These are phyloP conservation scores for Colletotrichum lini DNA, from an alignment of 2,329 filamentous ascomycete genomes.

Conservation along the genomic window DNA sequence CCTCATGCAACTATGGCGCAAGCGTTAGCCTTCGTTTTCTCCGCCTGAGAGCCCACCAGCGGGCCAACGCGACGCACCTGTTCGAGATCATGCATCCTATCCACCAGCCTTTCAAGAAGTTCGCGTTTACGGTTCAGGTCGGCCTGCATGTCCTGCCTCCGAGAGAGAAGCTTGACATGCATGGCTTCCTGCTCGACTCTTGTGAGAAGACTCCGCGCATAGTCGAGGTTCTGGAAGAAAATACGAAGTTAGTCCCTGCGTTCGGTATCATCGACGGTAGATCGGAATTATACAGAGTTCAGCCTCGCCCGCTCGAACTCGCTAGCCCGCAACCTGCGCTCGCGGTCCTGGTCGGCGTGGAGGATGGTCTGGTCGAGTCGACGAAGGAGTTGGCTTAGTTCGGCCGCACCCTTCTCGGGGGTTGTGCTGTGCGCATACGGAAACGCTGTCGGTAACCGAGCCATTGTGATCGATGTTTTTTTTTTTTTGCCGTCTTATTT, in stretches of 20 bases:
- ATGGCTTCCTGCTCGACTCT: slow-evolving; percentile 79
- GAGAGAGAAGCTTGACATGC: slow-evolving; percentile 69
- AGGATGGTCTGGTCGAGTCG: slow-evolving; percentile 78
- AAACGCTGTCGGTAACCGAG: slow-evolving; percentile 33
- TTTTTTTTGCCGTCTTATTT: not conserved
- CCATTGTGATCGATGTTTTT: slow-evolving; percentile 20
- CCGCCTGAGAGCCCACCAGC: not conserved
- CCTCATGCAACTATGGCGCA: slow-evolving; percentile 49
- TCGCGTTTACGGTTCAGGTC: slow-evolving; percentile 77
- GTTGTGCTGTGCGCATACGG: slow-evolving; percentile 33
- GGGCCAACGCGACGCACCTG: slow-evolving; percentile 64
- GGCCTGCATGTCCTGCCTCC: slow-evolving; percentile 72
- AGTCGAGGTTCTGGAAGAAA: slow-evolving; percentile 74
- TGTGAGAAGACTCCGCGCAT: slow-evolving; percentile 78
- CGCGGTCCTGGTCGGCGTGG: slow-evolving; percentile 71
- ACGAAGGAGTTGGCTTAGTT: slow-evolving; percentile 75
- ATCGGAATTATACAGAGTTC: slow-evolving; percentile 52
- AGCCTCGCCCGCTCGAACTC: slow-evolving; percentile 73
- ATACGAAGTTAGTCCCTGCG: not conserved
- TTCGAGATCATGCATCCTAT: slow-evolving; percentile 77
- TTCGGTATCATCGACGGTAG: too few species aligned
- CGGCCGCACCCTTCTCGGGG: slow-evolving; percentile 52
- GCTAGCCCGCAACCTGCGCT: slow-evolving; percentile 70
- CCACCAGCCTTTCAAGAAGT: slow-evolving; percentile 74
- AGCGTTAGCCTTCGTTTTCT: slow-evolving; percentile 53